Evolutionary conservation across 148 eudicot genomes (phyloP).

Genomic region (Persicaria maculosa): DNA sequence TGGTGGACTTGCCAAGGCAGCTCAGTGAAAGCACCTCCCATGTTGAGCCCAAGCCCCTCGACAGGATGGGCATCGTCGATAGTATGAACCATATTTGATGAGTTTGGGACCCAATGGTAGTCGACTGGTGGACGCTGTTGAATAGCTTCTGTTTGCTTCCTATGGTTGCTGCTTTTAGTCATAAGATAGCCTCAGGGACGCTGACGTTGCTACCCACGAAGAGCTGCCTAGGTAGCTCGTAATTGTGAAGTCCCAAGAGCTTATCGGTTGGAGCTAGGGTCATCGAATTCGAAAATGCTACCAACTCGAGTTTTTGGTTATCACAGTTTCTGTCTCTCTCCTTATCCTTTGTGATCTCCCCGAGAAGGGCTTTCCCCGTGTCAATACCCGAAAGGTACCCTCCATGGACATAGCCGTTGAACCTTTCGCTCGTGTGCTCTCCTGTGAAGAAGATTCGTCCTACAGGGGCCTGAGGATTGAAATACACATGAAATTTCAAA

Average conservation of each 20-base stretch:
- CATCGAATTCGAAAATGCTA: conserved; percentile 44
- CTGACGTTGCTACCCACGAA: conserved; percentile 54
- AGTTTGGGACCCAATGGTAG: background rate
- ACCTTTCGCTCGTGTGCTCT: conserved; percentile 87
- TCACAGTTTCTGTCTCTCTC: conserved; percentile 19
- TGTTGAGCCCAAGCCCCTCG: background rate
- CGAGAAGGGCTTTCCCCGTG: conserved; percentile 50
- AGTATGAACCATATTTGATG: background rate
- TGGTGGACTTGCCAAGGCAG: no score
- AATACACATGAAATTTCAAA: background rate
- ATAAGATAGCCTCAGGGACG: conserved; percentile 69
- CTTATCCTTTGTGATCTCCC: conserved; percentile 43
- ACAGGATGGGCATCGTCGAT: background rate
- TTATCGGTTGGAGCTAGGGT: conserved; percentile 38
- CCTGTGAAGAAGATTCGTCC: conserved; percentile 76
- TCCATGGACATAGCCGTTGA: conserved; percentile 84
- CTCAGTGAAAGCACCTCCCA: background rate
- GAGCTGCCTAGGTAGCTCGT: conserved; percentile 43
- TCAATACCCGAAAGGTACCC: conserved; percentile 69
- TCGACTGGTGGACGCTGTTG: background rate
- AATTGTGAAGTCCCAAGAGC: conserved; percentile 41
- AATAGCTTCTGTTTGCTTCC: background rate
- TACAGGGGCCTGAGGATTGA: conserved; percentile 49
- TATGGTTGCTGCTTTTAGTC: conserved; percentile 29
- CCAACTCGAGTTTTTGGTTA: conserved; percentile 22